Evolutionary conservation across 306 rosid species (phyloP).

Genomic region (Acacia melanoxylon): DNA sequence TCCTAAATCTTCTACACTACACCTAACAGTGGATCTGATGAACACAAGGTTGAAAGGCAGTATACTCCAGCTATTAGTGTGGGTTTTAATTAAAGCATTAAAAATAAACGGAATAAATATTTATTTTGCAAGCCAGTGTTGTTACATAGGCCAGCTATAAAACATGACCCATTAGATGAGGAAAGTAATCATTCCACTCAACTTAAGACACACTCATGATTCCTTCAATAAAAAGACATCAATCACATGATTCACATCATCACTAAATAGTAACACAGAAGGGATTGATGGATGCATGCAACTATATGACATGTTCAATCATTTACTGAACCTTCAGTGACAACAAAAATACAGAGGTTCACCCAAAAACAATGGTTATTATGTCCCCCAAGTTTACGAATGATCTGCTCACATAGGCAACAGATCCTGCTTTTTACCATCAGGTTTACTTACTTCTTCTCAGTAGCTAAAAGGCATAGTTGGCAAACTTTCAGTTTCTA

Average conservation of each 20-base stretch:
- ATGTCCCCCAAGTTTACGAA: conserved; percentile 58
- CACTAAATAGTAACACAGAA: not conserved
- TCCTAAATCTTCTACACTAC: too few relatives aligned
- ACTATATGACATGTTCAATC: conserved; percentile 31
- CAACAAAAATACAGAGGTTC: conserved; percentile 49
- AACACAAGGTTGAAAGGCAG: not conserved
- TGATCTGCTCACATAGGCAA: conserved; percentile 44
- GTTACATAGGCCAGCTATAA: not conserved
- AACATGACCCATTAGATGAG: not conserved
- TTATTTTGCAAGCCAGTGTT: not conserved
- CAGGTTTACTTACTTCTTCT: conserved; percentile 6
- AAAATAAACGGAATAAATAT: not conserved
- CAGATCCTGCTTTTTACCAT: conserved; percentile 42
- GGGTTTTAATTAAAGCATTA: too few relatives aligned
- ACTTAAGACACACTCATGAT: not conserved
- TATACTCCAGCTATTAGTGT: too few relatives aligned
- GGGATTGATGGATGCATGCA: not conserved
- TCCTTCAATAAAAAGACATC: not conserved
- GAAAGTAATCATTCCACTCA: not conserved
- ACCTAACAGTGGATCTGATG: too few relatives aligned
- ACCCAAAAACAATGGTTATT: conserved; percentile 62
- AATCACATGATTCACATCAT: too few relatives aligned
- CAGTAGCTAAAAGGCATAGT: too few relatives aligned
- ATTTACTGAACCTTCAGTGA: conserved; percentile 72
- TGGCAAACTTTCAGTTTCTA: not conserved